These are phyloP conservation scores for Atkinsonella texensis DNA, from an alignment of 2,329 filamentous ascomycete genomes.

Conservation along the genomic window DNA sequence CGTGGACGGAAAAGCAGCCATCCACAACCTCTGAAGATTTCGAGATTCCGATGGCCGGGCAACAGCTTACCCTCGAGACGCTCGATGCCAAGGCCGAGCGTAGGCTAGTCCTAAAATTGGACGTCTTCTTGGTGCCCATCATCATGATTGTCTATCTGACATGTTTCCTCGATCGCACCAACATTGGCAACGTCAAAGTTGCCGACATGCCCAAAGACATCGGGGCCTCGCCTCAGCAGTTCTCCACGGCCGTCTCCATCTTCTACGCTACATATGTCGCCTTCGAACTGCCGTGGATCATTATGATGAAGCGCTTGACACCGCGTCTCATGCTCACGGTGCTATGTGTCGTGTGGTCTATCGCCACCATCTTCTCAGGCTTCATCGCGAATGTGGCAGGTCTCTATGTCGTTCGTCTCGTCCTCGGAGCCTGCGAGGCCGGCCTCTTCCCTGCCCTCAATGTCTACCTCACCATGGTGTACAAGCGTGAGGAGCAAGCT, in stretches of 20 bases:
- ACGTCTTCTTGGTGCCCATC: constrained; percentile 25
- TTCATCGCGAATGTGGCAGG: constrained; percentile 18
- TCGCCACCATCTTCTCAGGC: constrained; percentile 16
- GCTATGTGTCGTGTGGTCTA: constrained; percentile 17
- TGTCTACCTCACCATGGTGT: constrained; percentile 17
- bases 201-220: constrained; percentile 22
- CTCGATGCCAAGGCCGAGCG: constrained; percentile 18
- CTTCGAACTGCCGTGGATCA: constrained; percentile 19
- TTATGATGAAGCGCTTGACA: constrained; percentile 21
- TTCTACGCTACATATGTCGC: constrained; percentile 21
- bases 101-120: constrained; percentile 20
- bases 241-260: constrained; percentile 20
- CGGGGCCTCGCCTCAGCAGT: constrained; percentile 18
- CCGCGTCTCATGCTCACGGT: constrained; percentile 18
- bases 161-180: constrained; percentile 42
- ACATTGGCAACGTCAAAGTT: constrained; percentile 29
- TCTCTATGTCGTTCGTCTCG: constrained; percentile 14
- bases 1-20: not conserved
- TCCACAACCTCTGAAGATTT: not conserved
- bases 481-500: constrained; percentile 38
- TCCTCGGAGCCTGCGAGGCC: constrained; percentile 15
- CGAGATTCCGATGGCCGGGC: not conserved
- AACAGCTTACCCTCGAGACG: constrained; percentile 7
- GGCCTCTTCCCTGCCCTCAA: constrained; percentile 16
- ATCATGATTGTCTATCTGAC: constrained; percentile 44